phyloP scores from a whole-genome alignment of 2,329 filamentous ascomycete species.

The Xylariaceae sp. region DNA sequence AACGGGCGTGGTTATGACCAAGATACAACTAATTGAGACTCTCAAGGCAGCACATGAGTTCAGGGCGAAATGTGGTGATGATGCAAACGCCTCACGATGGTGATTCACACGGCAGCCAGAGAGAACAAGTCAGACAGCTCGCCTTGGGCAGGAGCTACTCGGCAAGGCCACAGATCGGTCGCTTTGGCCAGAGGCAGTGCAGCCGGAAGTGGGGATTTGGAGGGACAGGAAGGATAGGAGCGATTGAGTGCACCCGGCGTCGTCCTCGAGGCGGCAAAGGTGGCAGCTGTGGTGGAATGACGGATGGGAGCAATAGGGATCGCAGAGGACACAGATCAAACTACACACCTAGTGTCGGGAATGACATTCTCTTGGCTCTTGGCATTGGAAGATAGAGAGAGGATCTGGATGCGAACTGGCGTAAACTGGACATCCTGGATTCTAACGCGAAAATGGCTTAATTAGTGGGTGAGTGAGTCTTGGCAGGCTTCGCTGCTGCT shows the following conservation, averaged over 20 bases:
- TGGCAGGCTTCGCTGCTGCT: neutral
- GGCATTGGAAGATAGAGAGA: constrained; percentile 2
- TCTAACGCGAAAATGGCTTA: neutral
- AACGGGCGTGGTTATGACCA: constrained; percentile 6
- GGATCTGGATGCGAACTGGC: constrained; percentile 4
- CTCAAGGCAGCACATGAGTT: neutral
- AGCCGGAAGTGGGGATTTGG: neutral
- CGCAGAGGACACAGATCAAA: neutral
- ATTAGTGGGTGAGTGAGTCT: neutral
- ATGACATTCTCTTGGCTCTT: constrained; percentile 2
- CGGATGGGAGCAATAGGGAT: neutral
- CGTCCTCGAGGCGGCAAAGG: neutral
- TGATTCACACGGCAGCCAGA: neutral
- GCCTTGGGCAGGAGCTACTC: constrained; percentile 4
- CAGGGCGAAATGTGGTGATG: neutral
- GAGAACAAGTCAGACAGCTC: constrained; percentile 4
- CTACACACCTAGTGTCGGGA: neutral
- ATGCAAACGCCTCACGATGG: neutral
- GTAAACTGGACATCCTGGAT: neutral
- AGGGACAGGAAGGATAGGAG: constrained; percentile 2
- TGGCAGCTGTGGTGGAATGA: neutral
- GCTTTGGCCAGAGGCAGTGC: neutral
- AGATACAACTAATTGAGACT: neutral
- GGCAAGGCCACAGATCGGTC: neutral
- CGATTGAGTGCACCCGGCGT: neutral